Base-by-base conservation (phyloP, 352 stramenopile species). In the Globisporangium canariense region DNA sequence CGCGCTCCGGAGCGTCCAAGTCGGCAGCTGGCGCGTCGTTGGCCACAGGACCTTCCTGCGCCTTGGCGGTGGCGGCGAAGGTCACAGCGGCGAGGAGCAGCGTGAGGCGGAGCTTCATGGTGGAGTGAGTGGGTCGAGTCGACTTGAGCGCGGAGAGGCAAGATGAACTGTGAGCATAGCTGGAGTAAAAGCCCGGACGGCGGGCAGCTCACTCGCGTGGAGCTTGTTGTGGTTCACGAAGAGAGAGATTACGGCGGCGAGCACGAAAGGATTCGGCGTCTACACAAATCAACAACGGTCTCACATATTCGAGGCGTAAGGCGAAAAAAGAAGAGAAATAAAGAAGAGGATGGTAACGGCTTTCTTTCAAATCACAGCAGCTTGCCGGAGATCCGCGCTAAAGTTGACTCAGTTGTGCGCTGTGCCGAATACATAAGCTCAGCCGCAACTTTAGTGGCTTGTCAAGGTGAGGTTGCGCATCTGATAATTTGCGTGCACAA, bases 271-370 rank as follows among this genome's bases (percentile, higher is more conserved):
- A 38, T 38, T 38, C 32, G 8, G 32, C 8, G 32, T 38, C 32
- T 38, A 52, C 46, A 22, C 18, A 52, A 22, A 18, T 52, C 46
- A 52, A 52, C n/a, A 30, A 53, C 47, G 47, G 47, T 53, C 47
- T 53, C 47, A 53, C 20, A 53, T 53, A 53, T 53, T 53, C 22
- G n/a, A 25, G 22, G 22, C 22, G 22, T 1, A 25, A 11, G 10
- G 20, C 47, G 10, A 53, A 53, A 53, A 53, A 51, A 53, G 16
- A n/a, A 10, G 28, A 34, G 47, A n/a, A 53, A 53, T 28, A 32
- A 53, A 53, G 47, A 53, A 53, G 47, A 30, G 47, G 47, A 53
- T 53, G 47, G 20, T 38, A 20, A 52, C 22, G 22, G 10, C 20
- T n/a, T 53, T 4, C 20, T 52, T 52, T 25, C n/a, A 52, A 38